These are phyloP conservation scores for Solanum arcanum DNA, from an alignment of 257 asterid genomes.

Conservation along the genomic window DNA sequence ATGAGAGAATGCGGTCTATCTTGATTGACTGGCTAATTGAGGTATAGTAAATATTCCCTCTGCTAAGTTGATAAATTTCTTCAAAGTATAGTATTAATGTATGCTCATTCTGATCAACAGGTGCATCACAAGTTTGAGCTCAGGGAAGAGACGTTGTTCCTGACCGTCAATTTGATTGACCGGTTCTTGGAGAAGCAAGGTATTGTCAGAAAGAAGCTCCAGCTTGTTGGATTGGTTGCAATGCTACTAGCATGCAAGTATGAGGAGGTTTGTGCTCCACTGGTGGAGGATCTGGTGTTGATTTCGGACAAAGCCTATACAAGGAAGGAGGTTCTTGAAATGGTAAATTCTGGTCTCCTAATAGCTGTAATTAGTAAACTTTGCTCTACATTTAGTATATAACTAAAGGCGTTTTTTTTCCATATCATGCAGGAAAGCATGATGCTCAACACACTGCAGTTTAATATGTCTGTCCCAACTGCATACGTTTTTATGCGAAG, in stretches of 20 bases:
- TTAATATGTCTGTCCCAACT: conserved; percentile 85
- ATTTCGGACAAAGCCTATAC: conserved; percentile 89
- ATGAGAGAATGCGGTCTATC: conserved; percentile 78
- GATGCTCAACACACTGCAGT: conserved; percentile 77
- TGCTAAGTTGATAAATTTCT: neutral
- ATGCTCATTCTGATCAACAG: conserved; percentile 18
- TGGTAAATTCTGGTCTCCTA: conserved; percentile 28
- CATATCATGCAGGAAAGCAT: conserved; percentile 47
- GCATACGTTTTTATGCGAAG: conserved; percentile 76
- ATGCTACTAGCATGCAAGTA: conserved; percentile 92
- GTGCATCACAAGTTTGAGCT: conserved; percentile 94
- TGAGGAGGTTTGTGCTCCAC: conserved; percentile 82
- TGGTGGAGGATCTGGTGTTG: conserved; percentile 73
- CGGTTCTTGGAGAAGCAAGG: conserved; percentile 70
- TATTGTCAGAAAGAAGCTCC: conserved; percentile 72
- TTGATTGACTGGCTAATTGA: conserved; percentile 92
- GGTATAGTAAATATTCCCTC: conserved; percentile 18
- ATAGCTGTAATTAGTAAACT: too few relatives aligned
- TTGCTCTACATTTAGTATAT: neutral
- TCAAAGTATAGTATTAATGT: neutral
- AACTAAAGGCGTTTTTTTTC: neutral
- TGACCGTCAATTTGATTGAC: conserved; percentile 74
- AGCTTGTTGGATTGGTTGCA: conserved; percentile 88
- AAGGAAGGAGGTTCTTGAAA: conserved; percentile 71
- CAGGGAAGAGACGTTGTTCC: conserved; percentile 70